Evolutionary conservation across 805 yeast genomes (phyloP).

Genomic region (Jamesozyma gamospora): DNA sequence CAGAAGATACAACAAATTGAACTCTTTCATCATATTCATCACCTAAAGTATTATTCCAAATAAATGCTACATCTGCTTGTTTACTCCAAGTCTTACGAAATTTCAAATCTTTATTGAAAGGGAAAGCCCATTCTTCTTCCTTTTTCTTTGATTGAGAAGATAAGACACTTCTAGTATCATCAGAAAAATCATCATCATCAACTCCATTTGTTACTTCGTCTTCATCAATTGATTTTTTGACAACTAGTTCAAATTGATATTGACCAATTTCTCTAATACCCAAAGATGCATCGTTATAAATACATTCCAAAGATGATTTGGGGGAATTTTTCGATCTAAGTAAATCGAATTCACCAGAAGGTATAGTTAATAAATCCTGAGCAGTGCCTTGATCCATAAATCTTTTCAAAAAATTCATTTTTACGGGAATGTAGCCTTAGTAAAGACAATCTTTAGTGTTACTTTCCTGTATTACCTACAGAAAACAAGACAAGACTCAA

Average conservation of each 20-base stretch:
- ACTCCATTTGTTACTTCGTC: slow-evolving; percentile 42
- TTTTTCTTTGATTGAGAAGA: slow-evolving; percentile 27
- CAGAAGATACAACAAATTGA: slow-evolving; percentile 64
- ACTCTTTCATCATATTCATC: slow-evolving; percentile 72
- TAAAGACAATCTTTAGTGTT: too few species aligned
- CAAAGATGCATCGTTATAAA: slow-evolving; percentile 72
- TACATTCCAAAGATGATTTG: slow-evolving; percentile 74
- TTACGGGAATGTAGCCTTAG: too few species aligned
- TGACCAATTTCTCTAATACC: slow-evolving; percentile 59
- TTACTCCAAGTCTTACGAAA: slow-evolving; percentile 43
- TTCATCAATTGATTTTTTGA: slow-evolving; percentile 62
- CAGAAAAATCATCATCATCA: slow-evolving; percentile 38
- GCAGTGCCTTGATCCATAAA: slow-evolving; percentile 47
- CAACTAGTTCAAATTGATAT: slow-evolving; percentile 58
- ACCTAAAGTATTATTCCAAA: slow-evolving; percentile 81
- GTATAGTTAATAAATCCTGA: slow-evolving; percentile 56
- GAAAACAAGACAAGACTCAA: too few species aligned
- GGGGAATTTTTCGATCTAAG: slow-evolving; percentile 72
- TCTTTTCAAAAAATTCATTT: slow-evolving; percentile 65
- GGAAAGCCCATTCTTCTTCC: slow-evolving; percentile 62
- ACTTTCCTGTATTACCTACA: too few species aligned
- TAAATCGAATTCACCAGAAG: slow-evolving; percentile 70
- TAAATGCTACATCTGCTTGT: slow-evolving; percentile 48
- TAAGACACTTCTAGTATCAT: slow-evolving; percentile 28
- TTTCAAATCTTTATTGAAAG: slow-evolving; percentile 50